A percentile compares a stretch with the other conserved stretches of the same genome.
Conservation (phyloP, 345 rosid species). For the Mercurialis annua region DNA sequence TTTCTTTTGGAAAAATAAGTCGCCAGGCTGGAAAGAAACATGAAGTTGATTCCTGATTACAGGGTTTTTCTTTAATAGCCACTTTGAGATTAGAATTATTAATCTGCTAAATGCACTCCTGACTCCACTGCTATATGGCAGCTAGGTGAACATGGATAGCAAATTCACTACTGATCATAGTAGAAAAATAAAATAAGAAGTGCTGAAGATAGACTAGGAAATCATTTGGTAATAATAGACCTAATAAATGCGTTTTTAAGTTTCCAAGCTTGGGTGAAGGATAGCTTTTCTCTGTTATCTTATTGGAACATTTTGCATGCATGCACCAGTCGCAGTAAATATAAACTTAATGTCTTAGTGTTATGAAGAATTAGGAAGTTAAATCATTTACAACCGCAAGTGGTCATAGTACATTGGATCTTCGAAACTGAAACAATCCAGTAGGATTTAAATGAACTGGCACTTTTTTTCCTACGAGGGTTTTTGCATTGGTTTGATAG, state of each 20-base stretch:
- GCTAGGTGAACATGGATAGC: neutral
- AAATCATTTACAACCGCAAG: neutral
- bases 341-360: neutral
- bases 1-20: neutral
- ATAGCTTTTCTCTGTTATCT: neutral
- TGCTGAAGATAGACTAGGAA: no score
- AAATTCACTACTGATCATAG: neutral
- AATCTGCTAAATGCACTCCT: neutral
- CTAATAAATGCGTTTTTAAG: neutral
- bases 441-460: constrained; percentile 14
- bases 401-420: neutral
- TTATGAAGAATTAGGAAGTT: neutral
- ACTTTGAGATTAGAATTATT: neutral
- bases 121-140: neutral
- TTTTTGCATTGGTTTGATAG: neutral
- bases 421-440: constrained; percentile 2
- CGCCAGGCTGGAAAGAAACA: neutral
- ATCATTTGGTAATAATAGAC: neutral
- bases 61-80: neutral
- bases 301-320: neutral
- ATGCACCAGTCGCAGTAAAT: neutral
- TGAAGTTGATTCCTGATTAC: neutral
- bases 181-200: neutral
- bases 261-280: neutral
- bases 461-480: neutral